Base-by-base conservation (phyloP, 306 rosid species). In the Acacia melanoxylon region DNA sequence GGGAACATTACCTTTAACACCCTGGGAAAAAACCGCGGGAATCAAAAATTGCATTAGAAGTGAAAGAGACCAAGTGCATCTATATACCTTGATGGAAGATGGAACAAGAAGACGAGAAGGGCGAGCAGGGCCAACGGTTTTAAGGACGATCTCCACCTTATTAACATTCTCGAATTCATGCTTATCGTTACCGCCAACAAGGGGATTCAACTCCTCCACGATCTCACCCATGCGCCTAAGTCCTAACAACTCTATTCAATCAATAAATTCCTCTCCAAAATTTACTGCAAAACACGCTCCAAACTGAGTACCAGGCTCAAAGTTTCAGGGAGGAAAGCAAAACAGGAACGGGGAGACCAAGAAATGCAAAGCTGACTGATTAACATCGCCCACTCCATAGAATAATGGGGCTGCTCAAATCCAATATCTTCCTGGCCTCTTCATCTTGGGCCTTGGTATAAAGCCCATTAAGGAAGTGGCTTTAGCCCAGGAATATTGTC, bases 51-150 rank as follows among this genome's bases (percentile, higher is more conserved):
- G 49, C 69, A 48, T 25, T 27, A 3, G n/a, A 7, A 65, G 8
- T 1, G 16, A 54, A 9, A 44, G 14, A 67, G 27, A 74, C 42
- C 74, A 49, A 72, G 9, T 56, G 52, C 16, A 27, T 46, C 14
- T 20, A 71, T 77, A 42, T 72, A 95, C 99, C 86, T 85, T 91
- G 84, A 92, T 83, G 54, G 88, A 68, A 85, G 98, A 87, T 4
- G 93, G 92, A 82, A 92, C 87, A 5, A 74, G 86, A 42, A 95
- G 90, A 81, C 92, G 96, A 89, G 92, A 90, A 71, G 99, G 97
- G 62, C 90, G 97, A 77, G 94, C 61, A 20, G 98, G 99, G 84
- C 98, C 99, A 42, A 93, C 84, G 63, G 96, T 91, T 78, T 89
- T 89, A 78, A 95, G 88, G 58, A 93, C 63, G 85, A 95, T 89